These are phyloP conservation scores for Cordyceps militaris DNA, from an alignment of 2,329 filamentous ascomycete genomes.

Conservation along the genomic window DNA sequence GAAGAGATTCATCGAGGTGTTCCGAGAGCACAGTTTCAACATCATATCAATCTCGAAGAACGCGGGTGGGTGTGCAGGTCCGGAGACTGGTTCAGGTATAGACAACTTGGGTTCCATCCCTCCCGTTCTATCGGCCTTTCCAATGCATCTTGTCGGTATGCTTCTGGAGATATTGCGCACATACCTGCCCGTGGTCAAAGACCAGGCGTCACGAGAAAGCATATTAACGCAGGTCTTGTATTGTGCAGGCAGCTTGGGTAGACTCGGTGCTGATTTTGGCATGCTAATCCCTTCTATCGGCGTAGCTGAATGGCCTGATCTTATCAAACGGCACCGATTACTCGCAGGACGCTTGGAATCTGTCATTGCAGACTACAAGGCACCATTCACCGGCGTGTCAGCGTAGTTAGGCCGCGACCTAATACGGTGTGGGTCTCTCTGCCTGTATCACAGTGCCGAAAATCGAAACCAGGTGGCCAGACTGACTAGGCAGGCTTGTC, in stretches of 20 bases:
- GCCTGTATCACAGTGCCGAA: not conserved
- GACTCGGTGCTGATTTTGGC: conserved; percentile 88
- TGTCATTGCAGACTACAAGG: conserved; percentile 49
- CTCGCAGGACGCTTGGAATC: conserved; percentile 73
- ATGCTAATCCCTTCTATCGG: conserved; percentile 63
- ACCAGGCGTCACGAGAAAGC: conserved; percentile 75
- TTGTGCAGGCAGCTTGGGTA: conserved; percentile 82
- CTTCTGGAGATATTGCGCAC: conserved; percentile 66
- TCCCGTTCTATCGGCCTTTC: conserved; percentile 74
- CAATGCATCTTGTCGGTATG: conserved; percentile 73
- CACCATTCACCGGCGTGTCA: not conserved
- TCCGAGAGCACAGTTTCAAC: conserved; percentile 93
- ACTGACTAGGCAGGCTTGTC: not conserved
- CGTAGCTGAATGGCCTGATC: conserved; percentile 73
- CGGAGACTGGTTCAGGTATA: not conserved
- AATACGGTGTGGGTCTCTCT: not conserved
- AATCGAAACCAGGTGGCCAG: not conserved
- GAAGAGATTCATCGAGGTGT: conserved; percentile 94
- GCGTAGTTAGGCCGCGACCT: conserved; percentile 9
- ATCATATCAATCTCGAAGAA: conserved; percentile 92
- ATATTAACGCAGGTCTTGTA: conserved; percentile 89
- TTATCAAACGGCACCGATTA: conserved; percentile 80
- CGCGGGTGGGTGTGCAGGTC: conserved; percentile 47
- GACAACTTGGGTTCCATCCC: conserved; percentile 54
- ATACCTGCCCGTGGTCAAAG: conserved; percentile 76